Evolutionary conservation across 2,329 filamentous ascomycete genomes (phyloP), one percentile per base, ranked within the genome.

Genomic region (Cladosporium phlei): DNA sequence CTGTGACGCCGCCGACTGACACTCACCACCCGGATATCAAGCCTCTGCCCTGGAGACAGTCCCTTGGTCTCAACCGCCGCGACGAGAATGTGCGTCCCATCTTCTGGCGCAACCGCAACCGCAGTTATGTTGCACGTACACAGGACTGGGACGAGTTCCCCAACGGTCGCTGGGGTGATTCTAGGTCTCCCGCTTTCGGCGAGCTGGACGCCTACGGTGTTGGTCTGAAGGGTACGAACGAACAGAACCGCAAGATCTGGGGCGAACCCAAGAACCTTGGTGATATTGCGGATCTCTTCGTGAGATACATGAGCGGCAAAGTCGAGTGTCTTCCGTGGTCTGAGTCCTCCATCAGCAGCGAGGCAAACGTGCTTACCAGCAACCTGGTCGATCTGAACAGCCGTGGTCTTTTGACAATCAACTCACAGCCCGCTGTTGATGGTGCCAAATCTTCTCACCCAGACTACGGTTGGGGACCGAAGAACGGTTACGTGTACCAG

Each of bases 61-160:
- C 91, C 29, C 85, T 97, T 50, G 90, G 84, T 34, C 79, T 95
- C 54, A 87, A 89, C 44, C 83, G 93, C 38, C 80, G 91, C 59
- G 87, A 88, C 38, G 93, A 98, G 70, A 95, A 96, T 62, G 93
- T 98, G 33, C 87, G 93, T 44, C 93, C 93, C 25, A 95, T 98
- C 57, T 98, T 98, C 77, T 98, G 93, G 93, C 84, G 91, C 59
- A 96, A 97, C 70, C 82, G 93, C 49, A 93, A 95, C 69, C 89
- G 93, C 63, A 95, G 90, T 3, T 98, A 98, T 60, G 83, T 98
- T 46, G 83, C 88, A 47, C 88, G 93, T 46, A 98, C 93, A 1
- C 90, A 96, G 65, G 91, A 96, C 58, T 98, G 93, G 93, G 93
- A 98, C 60, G 93, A 98, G 67, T 98, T 96, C 60, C 93, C 93